These are phyloP conservation scores for Paramarasmius palmivorus DNA, from an alignment of 1,284 basidiomycete species.

Conservation along the genomic window DNA sequence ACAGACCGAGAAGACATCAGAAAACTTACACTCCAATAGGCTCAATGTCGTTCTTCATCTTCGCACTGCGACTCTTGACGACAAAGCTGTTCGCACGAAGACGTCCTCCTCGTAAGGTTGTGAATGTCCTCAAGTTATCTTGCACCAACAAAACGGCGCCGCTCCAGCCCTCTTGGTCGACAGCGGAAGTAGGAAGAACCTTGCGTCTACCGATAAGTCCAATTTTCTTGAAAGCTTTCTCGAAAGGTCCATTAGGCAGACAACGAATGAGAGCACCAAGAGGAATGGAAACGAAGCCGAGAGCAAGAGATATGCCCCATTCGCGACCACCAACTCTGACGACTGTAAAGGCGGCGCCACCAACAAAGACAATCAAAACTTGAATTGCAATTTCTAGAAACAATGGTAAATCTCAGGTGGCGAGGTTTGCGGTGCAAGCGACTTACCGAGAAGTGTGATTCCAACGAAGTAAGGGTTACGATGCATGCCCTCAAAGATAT, in stretches of 20 bases:
- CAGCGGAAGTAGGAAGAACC: slow-evolving; percentile 64
- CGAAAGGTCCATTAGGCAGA: slow-evolving; percentile 82
- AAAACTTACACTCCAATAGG: slow-evolving; percentile 37
- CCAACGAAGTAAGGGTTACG: slow-evolving; percentile 85
- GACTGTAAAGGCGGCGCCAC: slow-evolving; percentile 93
- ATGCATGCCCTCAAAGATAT: slow-evolving; percentile 86
- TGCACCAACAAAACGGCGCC: slow-evolving; percentile 75
- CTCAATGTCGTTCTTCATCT: slow-evolving; percentile 49
- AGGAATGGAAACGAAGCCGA: slow-evolving; percentile 87
- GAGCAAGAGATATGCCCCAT: slow-evolving; percentile 91
- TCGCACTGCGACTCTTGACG: slow-evolving; percentile 69
- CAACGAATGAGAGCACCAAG: slow-evolving; percentile 83
- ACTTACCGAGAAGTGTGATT: slow-evolving; percentile 82
- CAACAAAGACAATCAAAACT: slow-evolving; percentile 88
- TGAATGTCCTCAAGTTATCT: slow-evolving; percentile 83
- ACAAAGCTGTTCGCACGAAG: slow-evolving; percentile 83
- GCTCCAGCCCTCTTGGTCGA: slow-evolving; percentile 70
- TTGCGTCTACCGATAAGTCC: slow-evolving; percentile 71
- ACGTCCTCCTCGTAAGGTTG: slow-evolving; percentile 84
- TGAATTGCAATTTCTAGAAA: slow-evolving; percentile 82
- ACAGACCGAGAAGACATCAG: slow-evolving; percentile 5
- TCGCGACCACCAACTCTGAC: slow-evolving; percentile 75
- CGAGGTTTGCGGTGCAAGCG: not conserved
- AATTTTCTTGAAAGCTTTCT: slow-evolving; percentile 66
- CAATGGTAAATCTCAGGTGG: slow-evolving; percentile 5